phyloP scores from a whole-genome alignment of 768 basidiomycete species.

The Mycena maculata region DNA sequence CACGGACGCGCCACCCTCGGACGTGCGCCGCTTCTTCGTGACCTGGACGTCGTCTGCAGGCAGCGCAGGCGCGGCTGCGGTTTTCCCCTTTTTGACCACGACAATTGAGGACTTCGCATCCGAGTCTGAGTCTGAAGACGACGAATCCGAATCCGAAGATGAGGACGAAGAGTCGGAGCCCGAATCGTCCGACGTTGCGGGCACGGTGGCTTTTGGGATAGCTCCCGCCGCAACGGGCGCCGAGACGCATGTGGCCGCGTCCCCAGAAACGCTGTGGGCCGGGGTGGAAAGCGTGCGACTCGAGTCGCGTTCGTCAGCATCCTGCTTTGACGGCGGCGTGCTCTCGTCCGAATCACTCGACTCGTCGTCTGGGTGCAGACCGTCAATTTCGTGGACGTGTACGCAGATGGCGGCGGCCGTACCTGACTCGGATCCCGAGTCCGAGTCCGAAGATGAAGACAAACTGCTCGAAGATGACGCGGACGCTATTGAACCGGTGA shows the following conservation, averaged over 20 bases:
- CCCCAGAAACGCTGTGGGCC: not conserved
- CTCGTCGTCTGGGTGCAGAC: slow-evolving; percentile 46
- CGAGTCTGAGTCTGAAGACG: slow-evolving; percentile 40
- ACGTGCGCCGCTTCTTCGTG: slow-evolving; percentile 71
- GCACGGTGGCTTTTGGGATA: not conserved
- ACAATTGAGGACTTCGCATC: slow-evolving; percentile 15
- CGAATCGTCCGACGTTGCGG: not conserved
- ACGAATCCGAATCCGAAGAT: slow-evolving; percentile 17
- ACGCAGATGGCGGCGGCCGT: slow-evolving; percentile 2
- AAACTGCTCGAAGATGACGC: slow-evolving; percentile 36
- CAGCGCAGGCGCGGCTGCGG: slow-evolving; percentile 13
- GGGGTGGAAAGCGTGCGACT: slow-evolving; percentile 50
- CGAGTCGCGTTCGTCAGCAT: slow-evolving; percentile 45
- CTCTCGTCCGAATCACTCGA: slow-evolving; percentile 45
- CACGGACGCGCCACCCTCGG: slow-evolving; percentile 62
- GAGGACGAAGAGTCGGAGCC: slow-evolving; percentile 39
- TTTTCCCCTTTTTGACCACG: slow-evolving; percentile 26
- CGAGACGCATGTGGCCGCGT: not conserved
- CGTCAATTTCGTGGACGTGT: slow-evolving; percentile 27
- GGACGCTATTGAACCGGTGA: not conserved
- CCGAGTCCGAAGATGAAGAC: slow-evolving; percentile 42
- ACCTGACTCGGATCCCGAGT: slow-evolving; percentile 48
- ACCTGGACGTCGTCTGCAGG: slow-evolving; percentile 46
- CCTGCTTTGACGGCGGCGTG: slow-evolving; percentile 1
- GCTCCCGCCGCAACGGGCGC: not conserved